A percentile compares a stretch with the other conserved stretches of the same genome.
These are phyloP conservation scores for Ananas comosus DNA, from an alignment of 176 grass and related monocot genomes.

Conservation along the genomic window DNA sequence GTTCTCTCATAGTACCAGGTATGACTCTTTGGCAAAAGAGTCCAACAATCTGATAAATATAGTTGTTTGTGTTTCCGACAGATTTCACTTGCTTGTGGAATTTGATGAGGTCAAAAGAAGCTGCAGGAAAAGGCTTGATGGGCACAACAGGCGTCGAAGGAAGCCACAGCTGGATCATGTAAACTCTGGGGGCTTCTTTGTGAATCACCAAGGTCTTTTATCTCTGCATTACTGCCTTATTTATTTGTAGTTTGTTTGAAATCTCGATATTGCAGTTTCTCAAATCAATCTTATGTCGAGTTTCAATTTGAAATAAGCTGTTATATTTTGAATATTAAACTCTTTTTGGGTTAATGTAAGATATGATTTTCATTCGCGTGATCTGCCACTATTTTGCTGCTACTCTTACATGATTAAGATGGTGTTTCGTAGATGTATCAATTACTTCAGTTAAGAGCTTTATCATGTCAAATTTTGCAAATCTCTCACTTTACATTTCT, in stretches of 20 bases:
- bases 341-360: no score
- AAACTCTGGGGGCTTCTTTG: conserved; percentile 46
- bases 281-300: no score
- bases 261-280: not conserved
- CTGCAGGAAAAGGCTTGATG: conserved; percentile 87
- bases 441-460: no score
- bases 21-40: not conserved
- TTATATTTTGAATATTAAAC: no score
- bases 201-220: conserved; percentile 66
- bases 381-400: no score
- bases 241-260: not conserved
- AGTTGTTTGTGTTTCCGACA: conserved; percentile 8
- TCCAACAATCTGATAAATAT: no score
- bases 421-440: no score
- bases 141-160: conserved; percentile 80
- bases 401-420: no score
- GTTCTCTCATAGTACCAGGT: not conserved
- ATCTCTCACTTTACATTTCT: no score
- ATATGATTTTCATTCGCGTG: no score
- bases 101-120: conserved; percentile 87
- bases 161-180: conserved; percentile 60
- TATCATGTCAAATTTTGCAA: no score
- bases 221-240: not conserved
- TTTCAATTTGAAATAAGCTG: no score
- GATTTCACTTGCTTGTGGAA: conserved; percentile 82